A percentile compares a stretch with the other conserved stretches of the same genome.
These are phyloP conservation scores for Leccinellum albellum DNA, from an alignment of 768 basidiomycete species.

Conservation along the genomic window DNA sequence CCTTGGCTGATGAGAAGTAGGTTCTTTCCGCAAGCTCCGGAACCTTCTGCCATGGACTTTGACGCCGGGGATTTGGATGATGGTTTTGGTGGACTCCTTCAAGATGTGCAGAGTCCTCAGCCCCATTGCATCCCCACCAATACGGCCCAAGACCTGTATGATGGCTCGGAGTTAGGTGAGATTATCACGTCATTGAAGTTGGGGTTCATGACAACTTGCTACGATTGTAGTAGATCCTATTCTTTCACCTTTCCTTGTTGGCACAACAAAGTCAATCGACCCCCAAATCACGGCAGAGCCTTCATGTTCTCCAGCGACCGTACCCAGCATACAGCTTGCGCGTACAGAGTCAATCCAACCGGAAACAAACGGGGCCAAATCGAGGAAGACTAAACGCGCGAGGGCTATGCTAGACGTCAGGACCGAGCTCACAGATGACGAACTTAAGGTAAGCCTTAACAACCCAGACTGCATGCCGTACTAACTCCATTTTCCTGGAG, in stretches of 20 bases:
- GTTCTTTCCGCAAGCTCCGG: slow-evolving; percentile 17
- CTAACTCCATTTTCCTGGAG: slow-evolving; percentile 30
- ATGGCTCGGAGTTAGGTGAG: slow-evolving; percentile 12
- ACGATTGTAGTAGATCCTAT: slow-evolving; percentile 3
- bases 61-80: slow-evolving; percentile 24
- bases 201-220: background rate
- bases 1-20: slow-evolving; percentile 15
- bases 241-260: slow-evolving; percentile 1
- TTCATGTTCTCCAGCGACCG: slow-evolving; percentile 2
- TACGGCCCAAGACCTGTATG: background rate
- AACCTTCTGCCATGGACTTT: slow-evolving; percentile 13
- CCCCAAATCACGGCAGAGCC: background rate
- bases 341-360: background rate
- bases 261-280: slow-evolving; percentile 4
- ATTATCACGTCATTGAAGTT: background rate
- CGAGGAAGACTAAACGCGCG: slow-evolving; percentile 46
- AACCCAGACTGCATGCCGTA: background rate
- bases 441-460: slow-evolving; percentile 55
- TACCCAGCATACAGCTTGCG: background rate
- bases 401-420: slow-evolving; percentile 64
- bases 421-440: slow-evolving; percentile 79
- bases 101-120: background rate
- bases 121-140: background rate
- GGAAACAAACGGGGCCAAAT: background rate
- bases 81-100: slow-evolving; percentile 8